A percentile compares a stretch with the other conserved stretches of the same genome.
phyloP scores from a whole-genome alignment of 192 early-diverging fungal species.

The Physocladia obscura region DNA sequence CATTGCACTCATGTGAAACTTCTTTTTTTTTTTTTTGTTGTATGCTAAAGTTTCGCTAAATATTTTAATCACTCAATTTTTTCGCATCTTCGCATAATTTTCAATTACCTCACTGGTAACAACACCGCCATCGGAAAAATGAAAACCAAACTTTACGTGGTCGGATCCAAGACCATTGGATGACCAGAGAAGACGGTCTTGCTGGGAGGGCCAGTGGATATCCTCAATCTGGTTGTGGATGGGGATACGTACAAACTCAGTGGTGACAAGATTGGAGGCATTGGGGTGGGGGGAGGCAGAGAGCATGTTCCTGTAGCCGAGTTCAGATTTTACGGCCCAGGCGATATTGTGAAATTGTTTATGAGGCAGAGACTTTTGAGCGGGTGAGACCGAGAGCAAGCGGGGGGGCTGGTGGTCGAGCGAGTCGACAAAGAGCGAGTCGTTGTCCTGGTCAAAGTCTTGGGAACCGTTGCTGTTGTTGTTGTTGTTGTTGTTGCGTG shows the following conservation, averaged over 20 bases:
- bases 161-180: conserved; percentile 5
- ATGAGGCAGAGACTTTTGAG: background rate
- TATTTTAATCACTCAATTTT: background rate
- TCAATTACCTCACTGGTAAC: conserved; percentile 15
- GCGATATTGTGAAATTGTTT: conserved; percentile 8
- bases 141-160: conserved; percentile 2
- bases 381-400: background rate
- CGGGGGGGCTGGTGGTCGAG: background rate
- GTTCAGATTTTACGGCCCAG: conserved; percentile 15
- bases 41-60: background rate
- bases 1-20: background rate
- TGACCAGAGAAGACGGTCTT: conserved; percentile 21
- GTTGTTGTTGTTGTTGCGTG: background rate
- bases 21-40: background rate
- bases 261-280: conserved; percentile 14
- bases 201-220: conserved; percentile 46
- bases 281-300: conserved; percentile 16
- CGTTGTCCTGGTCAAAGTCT: background rate
- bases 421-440: background rate
- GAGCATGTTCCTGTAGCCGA: conserved; percentile 27
- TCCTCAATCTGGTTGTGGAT: conserved; percentile 58
- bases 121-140: conserved; percentile 2
- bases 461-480: background rate
- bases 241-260: conserved; percentile 29
- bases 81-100: too few species aligned